Evolutionary conservation across 1,139 yeast genomes (phyloP), one percentile per base, ranked within the genome.

Genomic region (Blastobotrys proliferans): DNA sequence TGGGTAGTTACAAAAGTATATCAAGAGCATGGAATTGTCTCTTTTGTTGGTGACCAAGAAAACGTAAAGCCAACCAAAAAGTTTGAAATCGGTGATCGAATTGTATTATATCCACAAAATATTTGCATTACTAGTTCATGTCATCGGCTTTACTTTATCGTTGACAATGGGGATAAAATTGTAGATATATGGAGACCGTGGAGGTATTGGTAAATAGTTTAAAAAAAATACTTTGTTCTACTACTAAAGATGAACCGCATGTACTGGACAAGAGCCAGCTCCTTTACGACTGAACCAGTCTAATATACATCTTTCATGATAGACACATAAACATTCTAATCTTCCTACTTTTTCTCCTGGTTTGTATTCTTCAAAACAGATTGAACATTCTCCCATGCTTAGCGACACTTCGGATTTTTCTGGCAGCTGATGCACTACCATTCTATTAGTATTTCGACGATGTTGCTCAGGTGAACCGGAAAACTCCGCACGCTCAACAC

Each of bases 331-430:
- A 62, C 98, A 94, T 62, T 92, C 98, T 44, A 94, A 67, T 30
- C 99, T 69, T 0, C 95, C 97, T 13, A 94, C 94, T 56, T 81
- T 82, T 47, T 88, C 94, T 3, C 95, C 96, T 0, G 88, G 86
- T 41, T 68, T 68, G 60, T 90, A 77, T 26, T 85, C 95, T 58
- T 92, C 98, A 52, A 90, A 76, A 61, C 99, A 92, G 32, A 92
- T 90, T 8, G 88, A 92, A 63, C 99, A 92, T 60, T 92, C 98
- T 36, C 62, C 66, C 1, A 46, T 48, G 5, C 37, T 38, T 8
- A 50, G 44, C 9, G 35, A 21, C 6, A 73, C 72, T 31, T 74
- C 80, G 4, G 59, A 63, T 38, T 64, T 61, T 16, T 72, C 70
- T 0, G 92, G 84, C 38, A 90, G 74, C 48, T 75, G 76, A 60